Base-by-base conservation (phyloP, 495 filamentous ascomycete species). In the Mytilinidion resinicola region DNA sequence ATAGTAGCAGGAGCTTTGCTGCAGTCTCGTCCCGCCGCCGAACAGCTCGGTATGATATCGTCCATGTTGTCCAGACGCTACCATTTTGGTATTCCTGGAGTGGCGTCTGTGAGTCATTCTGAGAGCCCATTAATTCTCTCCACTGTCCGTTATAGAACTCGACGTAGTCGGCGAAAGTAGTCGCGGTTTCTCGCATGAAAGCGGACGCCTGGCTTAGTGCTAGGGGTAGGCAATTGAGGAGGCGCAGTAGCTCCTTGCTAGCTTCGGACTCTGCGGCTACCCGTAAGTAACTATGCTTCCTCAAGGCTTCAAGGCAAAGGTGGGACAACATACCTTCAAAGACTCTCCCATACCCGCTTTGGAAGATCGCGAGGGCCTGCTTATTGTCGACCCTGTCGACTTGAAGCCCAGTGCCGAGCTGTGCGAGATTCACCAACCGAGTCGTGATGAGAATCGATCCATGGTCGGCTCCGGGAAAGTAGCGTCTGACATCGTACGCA, bases 361-460 rank as follows among this genome's bases (percentile, higher is more conserved):
- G n/a, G n/a, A 34, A 50, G 17, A 50, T 50, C 14, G 47, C 72
- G 61, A 12, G 39, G 4, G 3, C 39, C 19, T 9, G 39, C 3
- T 11, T 9, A 3, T 14, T 12, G 55, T 30, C 67, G 53, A 12
- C 71, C 67, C 37, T 68, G 42, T 41, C 36, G 30, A 36, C 71
- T 60, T 43, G 3, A 12, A 3, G 19, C 3, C 3, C 4, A 12
- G 14, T 17, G 2, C 39, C 39, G 3, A 43, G 39, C 39, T 43
- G 39, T 43, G 4, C 3, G 3, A 43, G 39, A 11, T 61, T 47
- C 1, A 65, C 56, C 38, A 66, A 71, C 33, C 71, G 68, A 1
- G 74, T 75, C 49, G 73, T 75, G 20, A 75, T 66, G 9, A 76
- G 52, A 36, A 75, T 58, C 9, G 66, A 67, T 3, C 71, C 74